phyloP scores from a whole-genome alignment of 176 grass and related monocot genomes.

The Juncus inflexus region DNA sequence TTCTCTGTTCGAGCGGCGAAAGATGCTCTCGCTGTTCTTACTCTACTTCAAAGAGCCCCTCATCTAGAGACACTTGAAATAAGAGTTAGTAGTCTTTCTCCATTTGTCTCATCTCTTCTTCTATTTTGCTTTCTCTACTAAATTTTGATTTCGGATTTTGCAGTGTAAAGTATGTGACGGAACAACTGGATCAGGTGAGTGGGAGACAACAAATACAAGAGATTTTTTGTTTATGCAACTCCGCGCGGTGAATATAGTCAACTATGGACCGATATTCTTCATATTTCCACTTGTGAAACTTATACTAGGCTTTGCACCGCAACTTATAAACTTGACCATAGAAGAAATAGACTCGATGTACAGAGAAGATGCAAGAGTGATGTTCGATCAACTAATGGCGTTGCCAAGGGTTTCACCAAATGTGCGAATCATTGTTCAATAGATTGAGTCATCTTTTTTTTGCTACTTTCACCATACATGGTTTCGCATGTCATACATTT shows the following conservation, averaged over 20 bases:
- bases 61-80: slow-evolving; percentile 9
- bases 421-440: not conserved
- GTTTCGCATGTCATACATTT: too few species aligned
- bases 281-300: not conserved
- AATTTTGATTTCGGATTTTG: too few species aligned
- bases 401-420: not conserved
- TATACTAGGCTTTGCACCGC: not conserved
- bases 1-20: not conserved
- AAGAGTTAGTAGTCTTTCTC: not conserved
- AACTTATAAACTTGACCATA: not conserved
- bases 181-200: not conserved
- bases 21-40: not conserved
- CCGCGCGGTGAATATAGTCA: not conserved
- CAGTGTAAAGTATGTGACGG: too few species aligned
- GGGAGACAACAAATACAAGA: not conserved
- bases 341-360: not conserved
- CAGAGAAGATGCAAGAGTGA: not conserved
- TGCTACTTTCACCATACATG: too few species aligned
- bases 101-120: too few species aligned
- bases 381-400: not conserved
- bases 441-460: too few species aligned
- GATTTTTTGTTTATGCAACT: not conserved
- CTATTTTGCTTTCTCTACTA: too few species aligned
- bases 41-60: not conserved
- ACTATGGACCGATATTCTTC: not conserved